phyloP scores from a whole-genome alignment of 352 stramenopile species.

The Globisporangium orthogonon region DNA sequence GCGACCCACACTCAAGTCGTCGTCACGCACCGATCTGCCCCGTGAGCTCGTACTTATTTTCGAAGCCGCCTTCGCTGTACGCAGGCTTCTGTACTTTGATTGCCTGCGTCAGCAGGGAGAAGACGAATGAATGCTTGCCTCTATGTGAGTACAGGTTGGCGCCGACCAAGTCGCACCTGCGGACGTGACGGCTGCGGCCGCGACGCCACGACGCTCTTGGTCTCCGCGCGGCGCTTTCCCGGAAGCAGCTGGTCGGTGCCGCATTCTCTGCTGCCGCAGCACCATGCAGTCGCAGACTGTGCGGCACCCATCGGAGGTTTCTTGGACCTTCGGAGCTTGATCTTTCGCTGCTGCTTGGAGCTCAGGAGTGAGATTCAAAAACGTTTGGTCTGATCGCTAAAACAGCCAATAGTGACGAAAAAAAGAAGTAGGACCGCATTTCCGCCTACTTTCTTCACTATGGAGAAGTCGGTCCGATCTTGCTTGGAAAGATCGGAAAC shows the following conservation, averaged over 20 bases:
- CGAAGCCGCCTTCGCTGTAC: conserved; percentile 66
- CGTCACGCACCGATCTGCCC: conserved; percentile 68
- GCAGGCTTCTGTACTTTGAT: conserved; percentile 67
- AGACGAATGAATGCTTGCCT: too few species aligned
- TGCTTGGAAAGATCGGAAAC: too few species aligned
- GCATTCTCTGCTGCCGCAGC: conserved; percentile 35
- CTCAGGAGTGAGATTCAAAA: too few species aligned
- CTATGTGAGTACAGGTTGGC: too few species aligned
- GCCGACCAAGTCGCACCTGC: conserved; percentile 7
- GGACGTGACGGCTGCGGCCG: conserved; percentile 22
- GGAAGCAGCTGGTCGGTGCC: conserved; percentile 27
- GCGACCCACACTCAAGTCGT: too few species aligned
- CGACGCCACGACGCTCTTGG: conserved; percentile 29
- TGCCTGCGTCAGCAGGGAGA: conserved; percentile 18
- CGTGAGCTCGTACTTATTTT: conserved; percentile 81
- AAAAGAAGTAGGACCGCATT: too few species aligned
- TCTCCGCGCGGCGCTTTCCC: conserved; percentile 28
- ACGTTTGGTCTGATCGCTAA: too few species aligned
- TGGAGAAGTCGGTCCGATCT: too few species aligned
- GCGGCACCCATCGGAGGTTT: conserved; percentile 23
- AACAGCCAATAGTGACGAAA: too few species aligned
- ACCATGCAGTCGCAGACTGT: conserved; percentile 35
- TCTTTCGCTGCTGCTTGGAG: too few species aligned
- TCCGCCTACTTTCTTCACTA: too few species aligned
- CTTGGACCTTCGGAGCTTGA: too few species aligned